phyloP scores from a whole-genome alignment of 768 basidiomycete genomes.

The Boletus reticuloceps region DNA sequence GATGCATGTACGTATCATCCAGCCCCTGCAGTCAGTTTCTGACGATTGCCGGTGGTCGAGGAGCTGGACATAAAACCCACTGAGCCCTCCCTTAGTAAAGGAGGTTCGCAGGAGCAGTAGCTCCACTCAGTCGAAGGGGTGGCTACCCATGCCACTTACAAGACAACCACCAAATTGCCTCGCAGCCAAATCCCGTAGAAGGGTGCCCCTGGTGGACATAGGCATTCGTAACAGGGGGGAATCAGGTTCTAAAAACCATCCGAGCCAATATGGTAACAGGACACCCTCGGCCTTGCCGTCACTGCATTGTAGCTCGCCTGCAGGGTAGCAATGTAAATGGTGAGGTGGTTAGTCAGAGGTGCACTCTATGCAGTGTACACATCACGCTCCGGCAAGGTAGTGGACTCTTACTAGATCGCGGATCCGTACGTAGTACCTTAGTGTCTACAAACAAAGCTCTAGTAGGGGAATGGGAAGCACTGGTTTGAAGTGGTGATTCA shows the following conservation, averaged over 20 bases:
- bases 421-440: too few relatives aligned
- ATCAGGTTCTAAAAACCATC: background rate
- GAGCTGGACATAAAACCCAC: background rate
- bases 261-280: too few relatives aligned
- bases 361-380: too few relatives aligned
- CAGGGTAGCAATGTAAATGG: too few relatives aligned
- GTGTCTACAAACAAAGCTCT: too few relatives aligned
- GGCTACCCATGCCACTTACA: background rate
- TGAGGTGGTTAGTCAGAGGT: too few relatives aligned
- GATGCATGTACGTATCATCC: constrained; percentile 3
- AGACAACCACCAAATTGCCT: background rate
- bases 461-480: too few relatives aligned
- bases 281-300: too few relatives aligned
- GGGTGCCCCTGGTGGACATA: background rate
- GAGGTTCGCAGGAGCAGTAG: background rate
- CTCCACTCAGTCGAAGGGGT: background rate
- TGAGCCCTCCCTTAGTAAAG: constrained; percentile 5
- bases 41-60: background rate
- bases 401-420: too few relatives aligned
- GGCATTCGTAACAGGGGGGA: background rate
- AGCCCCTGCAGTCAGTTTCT: background rate
- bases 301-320: too few relatives aligned
- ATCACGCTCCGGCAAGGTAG: too few relatives aligned
- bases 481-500: too few relatives aligned
- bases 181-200: background rate